Percentiles rank a stretch among this genome's conserved stretches.
phyloP scores from a whole-genome alignment of 306 rosid species.

The Boehmeria nivea region DNA sequence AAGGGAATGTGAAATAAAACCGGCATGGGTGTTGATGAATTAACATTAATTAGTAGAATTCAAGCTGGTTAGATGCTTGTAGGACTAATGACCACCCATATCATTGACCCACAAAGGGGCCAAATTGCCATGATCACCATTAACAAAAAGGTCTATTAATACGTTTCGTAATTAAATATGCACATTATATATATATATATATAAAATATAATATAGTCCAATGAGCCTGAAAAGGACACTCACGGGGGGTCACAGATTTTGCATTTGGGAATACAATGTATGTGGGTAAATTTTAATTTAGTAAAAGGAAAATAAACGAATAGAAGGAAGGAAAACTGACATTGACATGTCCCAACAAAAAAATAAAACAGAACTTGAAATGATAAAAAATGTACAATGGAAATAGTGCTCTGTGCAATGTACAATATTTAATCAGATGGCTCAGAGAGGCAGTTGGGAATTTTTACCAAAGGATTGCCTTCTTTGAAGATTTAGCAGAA shows the following conservation, averaged over 20 bases:
- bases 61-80: too few species aligned
- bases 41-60: too few species aligned
- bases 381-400: too few species aligned
- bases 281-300: not conserved
- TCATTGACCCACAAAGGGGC: slow-evolving; percentile 3
- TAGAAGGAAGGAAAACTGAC: not conserved
- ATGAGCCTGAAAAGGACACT: too few species aligned
- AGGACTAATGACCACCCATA: not conserved
- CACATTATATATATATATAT: too few species aligned
- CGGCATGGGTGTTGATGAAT: too few species aligned
- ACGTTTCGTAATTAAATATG: too few species aligned
- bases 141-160: not conserved
- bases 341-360: not conserved
- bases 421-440: not conserved
- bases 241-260: slow-evolving; percentile 6
- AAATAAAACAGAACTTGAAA: not conserved
- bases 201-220: too few species aligned
- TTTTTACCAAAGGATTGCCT: slow-evolving; percentile 6
- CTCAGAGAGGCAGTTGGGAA: slow-evolving; percentile 1
- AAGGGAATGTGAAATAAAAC: too few species aligned
- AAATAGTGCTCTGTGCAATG: not conserved
- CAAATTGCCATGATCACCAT: not conserved
- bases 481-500: slow-evolving; percentile 15
- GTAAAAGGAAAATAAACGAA: not conserved
- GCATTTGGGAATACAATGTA: not conserved